A percentile compares a stretch with the other conserved stretches of the same genome.
These are phyloP conservation scores for Ustilago crameri DNA, from an alignment of 1,284 basidiomycete species.

Conservation along the genomic window DNA sequence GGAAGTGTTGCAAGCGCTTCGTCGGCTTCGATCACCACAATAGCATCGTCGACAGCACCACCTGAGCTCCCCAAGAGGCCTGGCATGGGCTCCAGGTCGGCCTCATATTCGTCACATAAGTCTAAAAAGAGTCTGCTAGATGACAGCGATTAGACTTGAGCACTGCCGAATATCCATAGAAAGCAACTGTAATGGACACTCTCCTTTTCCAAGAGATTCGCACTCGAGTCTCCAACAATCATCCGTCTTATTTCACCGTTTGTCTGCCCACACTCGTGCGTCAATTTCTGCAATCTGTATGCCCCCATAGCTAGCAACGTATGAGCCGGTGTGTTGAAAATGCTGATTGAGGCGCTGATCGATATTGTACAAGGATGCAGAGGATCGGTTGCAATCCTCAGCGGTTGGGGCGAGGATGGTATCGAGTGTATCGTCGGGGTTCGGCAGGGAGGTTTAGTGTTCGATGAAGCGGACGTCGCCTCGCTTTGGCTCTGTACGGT, in stretches of 20 bases:
- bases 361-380: constrained; percentile 22
- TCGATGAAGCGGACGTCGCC: constrained; percentile 60
- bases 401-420: no score
- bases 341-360: not conserved
- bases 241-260: no score
- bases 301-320: no score
- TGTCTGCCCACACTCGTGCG: no score
- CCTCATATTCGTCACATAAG: constrained; percentile 39
- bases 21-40: constrained; percentile 1
- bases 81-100: constrained; percentile 33
- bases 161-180: not conserved
- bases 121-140: constrained; percentile 45
- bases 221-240: no score
- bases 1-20: not conserved
- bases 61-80: constrained; percentile 44
- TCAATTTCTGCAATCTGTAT: no score
- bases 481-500: constrained; percentile 55
- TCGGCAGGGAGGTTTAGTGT: constrained; percentile 4
- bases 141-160: constrained; percentile 32
- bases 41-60: constrained; percentile 11
- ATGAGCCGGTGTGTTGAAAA: not conserved
- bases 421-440: constrained; percentile 2
- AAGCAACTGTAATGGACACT: not conserved
- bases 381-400: no score
- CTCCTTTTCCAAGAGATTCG: no score